Base-by-base conservation (phyloP, 2,329 filamentous ascomycete genomes). In the Penicillium sp. region DNA sequence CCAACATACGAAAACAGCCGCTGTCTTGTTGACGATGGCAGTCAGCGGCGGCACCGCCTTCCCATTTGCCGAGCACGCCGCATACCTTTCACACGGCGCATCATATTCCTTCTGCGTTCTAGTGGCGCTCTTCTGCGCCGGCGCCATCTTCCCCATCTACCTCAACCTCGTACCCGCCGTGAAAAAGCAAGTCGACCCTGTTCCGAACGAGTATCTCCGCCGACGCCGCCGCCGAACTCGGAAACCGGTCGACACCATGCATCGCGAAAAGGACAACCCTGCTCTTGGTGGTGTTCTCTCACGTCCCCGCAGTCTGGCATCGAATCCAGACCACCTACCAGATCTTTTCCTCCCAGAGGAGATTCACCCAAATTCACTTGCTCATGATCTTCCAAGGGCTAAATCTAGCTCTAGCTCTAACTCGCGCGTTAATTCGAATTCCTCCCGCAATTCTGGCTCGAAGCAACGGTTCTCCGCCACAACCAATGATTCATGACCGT, bases 1-100 rank as follows among this genome's bases (percentile, higher is more conserved):
- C 6, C 75, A 70, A 15, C 79, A 84, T 65, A 86, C 84, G 16
- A 86, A 86, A 64, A 77, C 81, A 33, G 84, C 81, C 7, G 76
- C 80, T 7, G 78, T 80, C 0, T 62, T 84, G 3, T 69, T 87
- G 44, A 82, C 83, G 0, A 77, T 80, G 10, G 80, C 81, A 5
- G 81, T 85, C 41, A 76, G 76, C 19, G 81, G 82, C 10, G 84
- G 83, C 1, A 79, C 78, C 1, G 74, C 80, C 33, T 81, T 85
- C 55, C 81, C 84, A 0, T 83, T 83, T 9, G 80, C 85, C 54
- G 78, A 82, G 60, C 79, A 78, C 50, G 78, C 77, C 0, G 77
- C 80, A 8, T 67, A 70, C 5, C 69, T 77, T 9, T 63, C 67
- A 0, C 68, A 71, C 3, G 75, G 76, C 23, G 66, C 76, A 1